A percentile compares a stretch with the other conserved stretches of the same genome.
Conservation (phyloP, 108 stramenopile genomes). For the Nitzschia sp. region DNA sequence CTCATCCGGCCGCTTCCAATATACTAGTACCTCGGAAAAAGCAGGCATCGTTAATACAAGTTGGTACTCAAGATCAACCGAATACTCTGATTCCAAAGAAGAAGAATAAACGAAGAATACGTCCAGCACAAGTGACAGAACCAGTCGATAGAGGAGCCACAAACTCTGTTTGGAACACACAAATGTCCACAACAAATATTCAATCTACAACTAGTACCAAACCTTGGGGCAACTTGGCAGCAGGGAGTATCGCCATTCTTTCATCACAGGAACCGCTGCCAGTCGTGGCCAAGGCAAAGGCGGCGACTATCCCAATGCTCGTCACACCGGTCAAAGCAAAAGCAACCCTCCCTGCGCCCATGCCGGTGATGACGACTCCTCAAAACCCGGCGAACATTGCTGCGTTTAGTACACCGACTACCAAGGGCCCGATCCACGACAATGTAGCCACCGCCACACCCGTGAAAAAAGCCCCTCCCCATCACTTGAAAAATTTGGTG, state of each 20-base stretch:
- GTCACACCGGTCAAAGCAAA: background rate
- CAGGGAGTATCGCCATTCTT: background rate
- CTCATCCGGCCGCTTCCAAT: background rate
- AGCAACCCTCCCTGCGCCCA: background rate
- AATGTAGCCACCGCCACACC: background rate
- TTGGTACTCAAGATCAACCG: background rate
- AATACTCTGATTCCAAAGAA: slow-evolving; percentile 19
- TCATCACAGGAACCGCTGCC: background rate
- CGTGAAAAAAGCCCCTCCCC: background rate
- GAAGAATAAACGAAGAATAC: slow-evolving; percentile 24
- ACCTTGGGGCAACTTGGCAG: background rate
- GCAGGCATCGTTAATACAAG: background rate
- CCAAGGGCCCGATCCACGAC: background rate
- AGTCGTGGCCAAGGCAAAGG: background rate
- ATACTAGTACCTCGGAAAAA: background rate
- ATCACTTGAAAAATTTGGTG: slow-evolving; percentile 44
- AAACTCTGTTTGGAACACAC: background rate
- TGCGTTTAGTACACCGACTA: background rate
- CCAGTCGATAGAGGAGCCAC: background rate
- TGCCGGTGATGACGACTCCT: background rate
- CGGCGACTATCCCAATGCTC: background rate
- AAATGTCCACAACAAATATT: background rate
- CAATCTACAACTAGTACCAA: background rate
- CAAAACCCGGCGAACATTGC: background rate
- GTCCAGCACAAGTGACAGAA: slow-evolving; percentile 5